Evolutionary conservation across 352 stramenopile species (phyloP), one percentile per base, ranked within the genome.

Genomic region (Pythium periplocum): DNA sequence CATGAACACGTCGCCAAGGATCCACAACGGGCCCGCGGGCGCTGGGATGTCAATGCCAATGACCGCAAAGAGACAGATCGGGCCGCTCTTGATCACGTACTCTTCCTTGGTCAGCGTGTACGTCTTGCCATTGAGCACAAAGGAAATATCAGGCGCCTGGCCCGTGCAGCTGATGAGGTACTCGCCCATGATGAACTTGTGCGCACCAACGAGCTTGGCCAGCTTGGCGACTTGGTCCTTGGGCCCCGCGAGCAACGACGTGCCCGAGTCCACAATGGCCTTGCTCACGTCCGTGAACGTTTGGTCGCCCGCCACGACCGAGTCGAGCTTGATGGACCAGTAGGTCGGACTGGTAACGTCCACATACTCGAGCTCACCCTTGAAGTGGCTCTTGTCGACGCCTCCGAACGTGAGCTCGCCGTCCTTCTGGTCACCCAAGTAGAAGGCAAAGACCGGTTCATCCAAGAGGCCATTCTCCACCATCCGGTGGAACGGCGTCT

Each of bases 261-360:
- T 98, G 45, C 96, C 96, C 6, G 90, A 97, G 82, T 99, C 96
- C 36, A 98, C 76, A 69, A 99, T 98, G 47, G 84, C 93, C 60
- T 83, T 81, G 58, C 79, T 53, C 33, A 75, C 72, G n/a, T 49
- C 45, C 8, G 73, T 71, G 35, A 90, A 42, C 37, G 72, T 79
- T 51, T 85, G 79, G 54, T 71, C 68, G 30, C 75, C 75, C 3
- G 81, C 81, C 34, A 80, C 61, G 39, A 87, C 67, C 5, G 75
- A 66, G 57, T 87, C 77, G 2, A 98, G 70, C 31, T 83, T 64
- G 8, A 93, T 69, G 1, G 78, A 65, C 82, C 82, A 93, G 53
- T 89, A 93, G 3, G 71, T 90, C 45, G 65, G 55, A 53, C 71
- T 84, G 12, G 64, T 87, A 17, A 90, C 72, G 31, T 87, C 67